Base-by-base conservation (phyloP, 2,329 filamentous ascomycete genomes). In the Neonectria magnoliae region DNA sequence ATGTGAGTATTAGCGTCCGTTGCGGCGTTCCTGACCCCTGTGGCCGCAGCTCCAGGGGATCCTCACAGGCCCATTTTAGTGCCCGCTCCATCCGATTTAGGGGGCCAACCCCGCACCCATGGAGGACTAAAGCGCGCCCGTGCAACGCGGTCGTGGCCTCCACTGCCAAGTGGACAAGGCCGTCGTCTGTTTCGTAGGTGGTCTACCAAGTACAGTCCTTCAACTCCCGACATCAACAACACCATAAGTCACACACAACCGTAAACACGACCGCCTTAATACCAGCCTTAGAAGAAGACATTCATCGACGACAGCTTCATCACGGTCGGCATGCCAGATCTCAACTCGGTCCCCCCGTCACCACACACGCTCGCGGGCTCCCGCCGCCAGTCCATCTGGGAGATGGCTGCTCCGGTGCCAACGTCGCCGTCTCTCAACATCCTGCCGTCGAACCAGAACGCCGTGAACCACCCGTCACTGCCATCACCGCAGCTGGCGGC, bases 291-390 rank as follows among this genome's bases (percentile, higher is more conserved):
- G 14, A 4, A 41, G 36, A 41, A 38, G 18, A 11, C 25, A 51
- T 33, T 8, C 9, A 51, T 22, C 29, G 29, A n/a, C 11, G 29
- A 51, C 7, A 33, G 10, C 29, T 18, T 18, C 29, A 51, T 8
- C 60, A 33, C n/a, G 41, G 50, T 11, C 71, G 67, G 71, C 54
- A 87, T 86, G 84, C 85, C 84, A 25, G 85, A 88, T 68, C 81
- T 88, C 68, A 87, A 88, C 77, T 83, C 84, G 18, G 84, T 88
- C 13, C 83, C 85, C 44, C 77, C 83, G 8, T 86, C 83, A 59
- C 83, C 84, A 55, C 82, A 81, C 67, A 75, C 81, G 41, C 78
- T 83, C 36, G 81, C 79, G 20, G 70, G 74, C 9, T 80, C 81
- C 22, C 79, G 82, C 53, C 83, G 84, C 52, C 75, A 81, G 45